A percentile compares a stretch with the other conserved stretches of the same genome.
phyloP scores from a whole-genome alignment of 1,284 basidiomycete species.

The Tilletia setariae region DNA sequence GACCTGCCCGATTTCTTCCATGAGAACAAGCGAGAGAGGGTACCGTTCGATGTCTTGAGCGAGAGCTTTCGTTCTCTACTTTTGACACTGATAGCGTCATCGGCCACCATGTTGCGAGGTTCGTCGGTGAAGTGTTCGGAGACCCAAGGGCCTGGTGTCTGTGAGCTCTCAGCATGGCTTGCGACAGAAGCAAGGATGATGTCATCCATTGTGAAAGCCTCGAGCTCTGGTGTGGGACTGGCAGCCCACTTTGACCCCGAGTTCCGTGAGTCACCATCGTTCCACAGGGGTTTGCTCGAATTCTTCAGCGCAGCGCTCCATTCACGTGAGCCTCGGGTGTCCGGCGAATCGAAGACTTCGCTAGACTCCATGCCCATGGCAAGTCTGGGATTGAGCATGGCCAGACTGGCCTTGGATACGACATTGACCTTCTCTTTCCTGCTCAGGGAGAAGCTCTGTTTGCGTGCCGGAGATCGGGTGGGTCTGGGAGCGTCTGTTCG shows the following conservation, averaged over 20 bases:
- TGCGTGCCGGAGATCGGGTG: background rate
- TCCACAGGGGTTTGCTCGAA: constrained; percentile 4
- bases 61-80: constrained; percentile 2
- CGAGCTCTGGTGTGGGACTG: constrained; percentile 41
- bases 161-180: constrained; percentile 7
- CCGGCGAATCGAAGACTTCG: background rate
- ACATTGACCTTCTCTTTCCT: constrained; percentile 45
- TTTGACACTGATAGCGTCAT: background rate
- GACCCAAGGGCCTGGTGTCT: background rate
- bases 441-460: constrained; percentile 20
- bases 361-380: constrained; percentile 47
- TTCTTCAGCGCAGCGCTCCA: constrained; percentile 10
- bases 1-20: constrained; percentile 34
- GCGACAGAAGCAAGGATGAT: constrained; percentile 24
- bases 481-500: background rate
- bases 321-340: background rate
- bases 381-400: constrained; percentile 44
- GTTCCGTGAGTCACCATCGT: background rate
- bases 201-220: constrained; percentile 38
- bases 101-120: background rate
- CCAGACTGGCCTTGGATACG: constrained; percentile 46
- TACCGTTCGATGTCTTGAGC: constrained; percentile 1
- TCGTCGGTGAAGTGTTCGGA: background rate
- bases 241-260: constrained; percentile 21
- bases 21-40: constrained; percentile 29